Base-by-base conservation (phyloP, 2,329 filamentous ascomycete genomes). In the Hypoxylon sp. region DNA sequence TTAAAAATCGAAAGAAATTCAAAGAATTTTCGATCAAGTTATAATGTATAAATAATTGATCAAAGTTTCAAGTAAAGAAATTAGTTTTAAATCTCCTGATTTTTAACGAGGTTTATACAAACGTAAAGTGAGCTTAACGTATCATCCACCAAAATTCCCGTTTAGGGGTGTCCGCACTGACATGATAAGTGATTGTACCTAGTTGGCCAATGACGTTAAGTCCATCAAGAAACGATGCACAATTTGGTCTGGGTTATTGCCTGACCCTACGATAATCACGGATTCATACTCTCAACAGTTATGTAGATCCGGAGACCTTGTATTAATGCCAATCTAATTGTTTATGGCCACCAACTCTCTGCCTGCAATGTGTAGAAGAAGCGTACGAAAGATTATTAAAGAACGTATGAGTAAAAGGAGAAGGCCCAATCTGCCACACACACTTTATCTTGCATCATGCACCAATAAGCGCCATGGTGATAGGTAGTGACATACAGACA, bases 301-400 rank as follows among this genome's bases (percentile, higher is more conserved):
- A 4, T 46, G 32, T 50, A 40, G 36, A 56, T 54, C 44, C 36
- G 44, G 49, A 57, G 50, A 66, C 66, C 54, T 68, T 68, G 52
- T 73, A 74, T 72, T 69, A 61, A 73, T 72, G 71, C 70, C 69
- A 61, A 60, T 45, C 69, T 72, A 72, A 69, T 53, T 71, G 67
- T 71, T 67, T 73, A 55, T 72, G 70, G 68, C 67, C 69, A 58
- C 69, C 71, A 74, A 70, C 58, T 44, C 54, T 67, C 65, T 65
- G 51, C 56, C 61, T 53, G 60, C 38, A 51, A 66, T 60, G 66
- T 67, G 65, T 67, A 71, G 68, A 69, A 70, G 55, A 71, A 67
- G 64, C 68, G 64, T 64, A 67, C 69, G 52, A 42, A 71, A 70
- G 48, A 73, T 72, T 67, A n/a, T n/a, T n/a, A n/a, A 68, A 67